phyloP scores from a whole-genome alignment of 495 filamentous ascomycete species.

The Endocarpon pusillum region DNA sequence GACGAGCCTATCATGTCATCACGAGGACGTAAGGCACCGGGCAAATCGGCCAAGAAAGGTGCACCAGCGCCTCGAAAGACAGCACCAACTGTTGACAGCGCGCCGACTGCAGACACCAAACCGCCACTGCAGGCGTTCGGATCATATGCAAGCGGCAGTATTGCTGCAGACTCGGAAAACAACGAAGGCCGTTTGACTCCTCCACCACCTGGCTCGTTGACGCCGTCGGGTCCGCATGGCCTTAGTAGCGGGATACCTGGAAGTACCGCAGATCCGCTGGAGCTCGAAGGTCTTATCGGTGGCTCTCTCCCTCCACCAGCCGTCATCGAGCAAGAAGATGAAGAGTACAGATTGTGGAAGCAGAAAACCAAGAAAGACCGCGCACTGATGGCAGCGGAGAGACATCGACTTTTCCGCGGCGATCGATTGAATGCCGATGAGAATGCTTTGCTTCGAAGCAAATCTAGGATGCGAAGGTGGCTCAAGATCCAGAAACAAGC shows the following conservation, averaged over 20 bases:
- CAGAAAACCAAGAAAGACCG: slow-evolving; percentile 94
- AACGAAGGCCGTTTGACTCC: slow-evolving; percentile 72
- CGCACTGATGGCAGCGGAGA: slow-evolving; percentile 59
- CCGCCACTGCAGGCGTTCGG: slow-evolving; percentile 31
- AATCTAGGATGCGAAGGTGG: slow-evolving; percentile 66
- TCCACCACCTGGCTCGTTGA: slow-evolving; percentile 57
- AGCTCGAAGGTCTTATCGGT: slow-evolving; percentile 49
- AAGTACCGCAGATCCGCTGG: slow-evolving; percentile 65
- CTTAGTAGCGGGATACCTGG: slow-evolving; percentile 32
- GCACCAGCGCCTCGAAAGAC: slow-evolving; percentile 55
- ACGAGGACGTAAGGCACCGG: slow-evolving; percentile 75
- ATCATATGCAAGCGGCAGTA: slow-evolving; percentile 26
- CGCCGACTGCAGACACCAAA: slow-evolving; percentile 33
- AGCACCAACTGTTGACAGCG: slow-evolving; percentile 49
- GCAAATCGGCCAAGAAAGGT: slow-evolving; percentile 64
- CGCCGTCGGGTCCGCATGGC: slow-evolving; percentile 59
- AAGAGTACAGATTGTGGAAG: slow-evolving; percentile 95
- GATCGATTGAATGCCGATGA: slow-evolving; percentile 76
- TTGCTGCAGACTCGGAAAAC: slow-evolving; percentile 51
- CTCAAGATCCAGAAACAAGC: slow-evolving; percentile 53
- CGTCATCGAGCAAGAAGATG: slow-evolving; percentile 50
- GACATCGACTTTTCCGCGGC: slow-evolving; percentile 69
- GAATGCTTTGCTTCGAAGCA: slow-evolving; percentile 66
- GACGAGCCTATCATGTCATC: slow-evolving; percentile 98
- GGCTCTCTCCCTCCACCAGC: slow-evolving; percentile 36